phyloP scores from a whole-genome alignment of 2,329 filamentous ascomycete genomes.

The Colletotrichum kahawae region DNA sequence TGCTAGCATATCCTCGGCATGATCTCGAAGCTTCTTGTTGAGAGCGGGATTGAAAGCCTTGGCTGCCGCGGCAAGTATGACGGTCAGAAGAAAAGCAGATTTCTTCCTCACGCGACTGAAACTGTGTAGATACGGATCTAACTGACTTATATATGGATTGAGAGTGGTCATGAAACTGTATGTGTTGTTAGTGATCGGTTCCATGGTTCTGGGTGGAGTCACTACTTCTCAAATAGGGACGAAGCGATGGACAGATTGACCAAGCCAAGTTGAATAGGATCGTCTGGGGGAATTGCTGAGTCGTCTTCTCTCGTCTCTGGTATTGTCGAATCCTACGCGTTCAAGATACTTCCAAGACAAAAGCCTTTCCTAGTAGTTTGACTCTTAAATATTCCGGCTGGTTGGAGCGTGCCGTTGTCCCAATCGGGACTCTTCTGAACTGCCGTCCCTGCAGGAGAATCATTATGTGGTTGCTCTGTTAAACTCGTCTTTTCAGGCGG shows the following conservation, averaged over 20 bases:
- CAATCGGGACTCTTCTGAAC: background rate
- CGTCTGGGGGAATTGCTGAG: background rate
- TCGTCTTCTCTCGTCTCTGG: background rate
- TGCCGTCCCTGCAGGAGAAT: background rate
- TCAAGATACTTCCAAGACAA: conserved; percentile 36
- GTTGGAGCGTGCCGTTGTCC: conserved; percentile 30
- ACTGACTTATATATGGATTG: conserved; percentile 45
- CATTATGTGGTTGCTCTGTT: background rate
- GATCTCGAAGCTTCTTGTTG: conserved; percentile 24
- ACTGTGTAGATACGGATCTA: conserved; percentile 42
- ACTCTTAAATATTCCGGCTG: conserved; percentile 36
- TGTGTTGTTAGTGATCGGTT: background rate
- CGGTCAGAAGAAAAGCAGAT: conserved; percentile 40
- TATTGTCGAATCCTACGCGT: background rate
- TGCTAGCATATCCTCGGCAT: conserved; percentile 31
- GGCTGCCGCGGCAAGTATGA: conserved; percentile 37
- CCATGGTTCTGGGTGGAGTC: background rate
- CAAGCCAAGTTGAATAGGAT: background rate
- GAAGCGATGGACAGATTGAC: background rate
- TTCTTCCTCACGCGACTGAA: conserved; percentile 37
- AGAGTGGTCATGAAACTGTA: conserved; percentile 38
- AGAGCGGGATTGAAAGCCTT: conserved; percentile 40
- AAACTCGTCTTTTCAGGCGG: background rate
- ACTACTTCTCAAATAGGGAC: conserved; percentile 9
- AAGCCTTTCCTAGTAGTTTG: conserved; percentile 37